Conservation (phyloP, 805 yeast genomes). For the Kodamaea leandrae region DNA sequence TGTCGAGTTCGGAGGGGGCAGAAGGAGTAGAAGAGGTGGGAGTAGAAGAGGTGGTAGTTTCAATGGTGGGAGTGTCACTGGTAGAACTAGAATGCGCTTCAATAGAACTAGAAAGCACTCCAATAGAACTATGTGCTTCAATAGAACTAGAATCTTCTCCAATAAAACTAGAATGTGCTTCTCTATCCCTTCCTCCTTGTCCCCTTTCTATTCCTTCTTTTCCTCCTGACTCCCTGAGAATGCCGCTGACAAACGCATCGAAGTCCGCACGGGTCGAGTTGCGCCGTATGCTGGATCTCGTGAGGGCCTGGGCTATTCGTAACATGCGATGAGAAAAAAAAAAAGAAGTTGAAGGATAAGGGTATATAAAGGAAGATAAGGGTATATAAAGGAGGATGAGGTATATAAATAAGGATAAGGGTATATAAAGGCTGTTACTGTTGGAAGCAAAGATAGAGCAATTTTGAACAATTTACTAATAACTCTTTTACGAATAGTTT, state of each 20-base stretch:
- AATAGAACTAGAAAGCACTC: background rate
- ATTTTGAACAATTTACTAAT: too few relatives aligned
- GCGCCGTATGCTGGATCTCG: background rate
- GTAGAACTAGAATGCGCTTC: too few relatives aligned
- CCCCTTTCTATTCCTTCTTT: background rate
- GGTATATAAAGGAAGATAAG: too few relatives aligned
- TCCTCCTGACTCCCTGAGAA: too few relatives aligned
- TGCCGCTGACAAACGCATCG: conserved; percentile 5
- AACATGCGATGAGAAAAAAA: background rate
- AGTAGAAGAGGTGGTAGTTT: background rate
- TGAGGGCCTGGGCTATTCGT: background rate
- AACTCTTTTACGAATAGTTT: too few relatives aligned
- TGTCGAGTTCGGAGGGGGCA: conserved; percentile 2
- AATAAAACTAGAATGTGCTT: too few relatives aligned
- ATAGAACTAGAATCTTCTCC: background rate
- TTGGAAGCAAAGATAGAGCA: too few relatives aligned
- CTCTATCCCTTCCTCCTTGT: too few relatives aligned
- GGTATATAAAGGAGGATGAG: too few relatives aligned
- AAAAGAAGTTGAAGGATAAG: background rate
- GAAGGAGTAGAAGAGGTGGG: background rate
- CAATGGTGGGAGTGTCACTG: background rate
- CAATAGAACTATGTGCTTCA: too few relatives aligned
- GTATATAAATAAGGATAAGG: too few relatives aligned
- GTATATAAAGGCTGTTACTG: too few relatives aligned
- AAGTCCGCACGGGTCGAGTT: conserved; percentile 1